Conservation (phyloP, 2,329 filamentous ascomycete genomes). For the Endoconidiophora polonica region DNA sequence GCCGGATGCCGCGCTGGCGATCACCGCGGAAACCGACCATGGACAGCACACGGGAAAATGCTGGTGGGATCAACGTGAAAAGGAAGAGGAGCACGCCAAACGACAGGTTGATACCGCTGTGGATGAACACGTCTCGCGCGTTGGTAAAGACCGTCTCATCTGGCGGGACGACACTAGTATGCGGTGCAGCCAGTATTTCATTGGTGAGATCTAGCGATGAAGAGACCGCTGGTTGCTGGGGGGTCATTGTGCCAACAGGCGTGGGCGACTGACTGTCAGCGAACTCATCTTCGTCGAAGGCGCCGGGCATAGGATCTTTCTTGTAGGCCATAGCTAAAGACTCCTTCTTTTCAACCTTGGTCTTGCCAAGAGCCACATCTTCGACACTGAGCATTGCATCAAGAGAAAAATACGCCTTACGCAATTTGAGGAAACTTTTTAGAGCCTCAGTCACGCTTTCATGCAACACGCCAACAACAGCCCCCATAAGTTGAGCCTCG, state of each 20-base stretch:
- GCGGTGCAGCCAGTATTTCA: neutral
- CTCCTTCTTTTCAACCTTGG: constrained; percentile 6
- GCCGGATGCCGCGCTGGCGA: constrained; percentile 59
- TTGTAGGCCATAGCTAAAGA: neutral
- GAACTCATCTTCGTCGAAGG: constrained; percentile 21
- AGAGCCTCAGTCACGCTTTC: constrained; percentile 85
- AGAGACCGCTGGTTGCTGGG: too few species aligned
- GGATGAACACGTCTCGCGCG: constrained; percentile 71
- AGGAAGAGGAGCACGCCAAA: constrained; percentile 74
- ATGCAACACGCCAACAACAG: constrained; percentile 75
- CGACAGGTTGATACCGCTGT: constrained; percentile 76
- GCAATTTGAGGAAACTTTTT: constrained; percentile 80
- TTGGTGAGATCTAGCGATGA: constrained; percentile 13
- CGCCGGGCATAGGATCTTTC: constrained; percentile 2
- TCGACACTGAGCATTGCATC: constrained; percentile 66
- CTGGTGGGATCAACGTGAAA: constrained; percentile 82
- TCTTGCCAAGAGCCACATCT: constrained; percentile 26
- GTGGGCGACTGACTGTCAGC: constrained; percentile 18
- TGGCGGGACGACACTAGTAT: neutral
- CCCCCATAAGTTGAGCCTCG: constrained; percentile 75
- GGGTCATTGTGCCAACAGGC: constrained; percentile 5
- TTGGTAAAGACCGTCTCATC: constrained; percentile 24
- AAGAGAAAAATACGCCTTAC: constrained; percentile 73
- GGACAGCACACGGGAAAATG: constrained; percentile 71
- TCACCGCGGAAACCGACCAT: constrained; percentile 88